Base-by-base conservation (phyloP, 192 early-diverging fungal genomes). In the Coemansia sp. region DNA sequence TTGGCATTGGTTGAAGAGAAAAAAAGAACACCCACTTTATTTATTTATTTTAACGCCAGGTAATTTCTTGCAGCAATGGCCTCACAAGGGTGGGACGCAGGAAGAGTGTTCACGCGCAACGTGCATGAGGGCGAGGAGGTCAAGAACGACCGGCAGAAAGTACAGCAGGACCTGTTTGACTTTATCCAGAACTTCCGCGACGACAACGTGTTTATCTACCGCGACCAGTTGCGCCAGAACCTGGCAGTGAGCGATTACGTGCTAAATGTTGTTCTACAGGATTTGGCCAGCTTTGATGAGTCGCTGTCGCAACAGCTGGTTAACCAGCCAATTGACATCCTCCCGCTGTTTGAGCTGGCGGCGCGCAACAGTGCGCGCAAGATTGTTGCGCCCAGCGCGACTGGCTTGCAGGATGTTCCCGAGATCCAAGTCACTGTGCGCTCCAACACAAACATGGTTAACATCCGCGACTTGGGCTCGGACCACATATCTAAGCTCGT, bases 181-280 rank as follows among this genome's bases (percentile, higher is more conserved):
- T 98, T 98, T 81, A 86, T 98, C 71, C 88, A 93, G 60, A 91
- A 92, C 68, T 98, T 96, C 73, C 89, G 91, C 66, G 75, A 95
- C 63, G 92, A 92, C 79, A 91, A 93, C 70, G 86, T 89, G 61
- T 96, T 90, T 84, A 85, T 95, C 61, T 96, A 96, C 65, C 91
- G 96, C 85, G 95, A 99, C 85, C 95, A 96, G 87, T 88, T 97
- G 63, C 89, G 89, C 36, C 89, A 94, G 67, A 97, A 98, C 85
- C 73, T 91, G 31, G 87, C 91, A 54, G 79, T 92, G 41, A 89
- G 91, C 70, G 88, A 92, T 52, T 87, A 90, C 70, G 88, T 91
- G 70, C 79, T 99, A 55, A 89, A 99, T 71, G 93, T 99, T 15
- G 92, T 95, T 69, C 84, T 99, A 80, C 90, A 88, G 46, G 92